Conservation (phyloP, 2,329 filamentous ascomycete genomes). For the Acarospora socialis region DNA sequence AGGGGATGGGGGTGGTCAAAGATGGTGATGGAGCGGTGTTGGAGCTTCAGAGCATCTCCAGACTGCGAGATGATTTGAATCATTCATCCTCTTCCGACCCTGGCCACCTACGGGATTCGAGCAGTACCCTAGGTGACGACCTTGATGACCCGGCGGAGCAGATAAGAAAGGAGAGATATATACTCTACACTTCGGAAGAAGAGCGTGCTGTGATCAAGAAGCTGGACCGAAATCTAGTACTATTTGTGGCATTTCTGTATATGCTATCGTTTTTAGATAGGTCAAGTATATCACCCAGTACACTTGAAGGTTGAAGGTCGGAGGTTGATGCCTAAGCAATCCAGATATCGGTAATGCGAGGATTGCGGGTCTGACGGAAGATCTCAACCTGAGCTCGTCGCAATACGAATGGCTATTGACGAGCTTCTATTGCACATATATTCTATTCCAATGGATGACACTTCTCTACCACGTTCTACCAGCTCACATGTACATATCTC, state of each 20-base stretch:
- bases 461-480: slow-evolving; percentile 46
- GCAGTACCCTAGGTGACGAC: too few relatives aligned
- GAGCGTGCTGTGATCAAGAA: slow-evolving; percentile 46
- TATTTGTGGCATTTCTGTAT: slow-evolving; percentile 71
- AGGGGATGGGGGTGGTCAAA: too few relatives aligned
- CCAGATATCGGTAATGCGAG: slow-evolving; percentile 48
- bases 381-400: slow-evolving; percentile 38
- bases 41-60: too few relatives aligned
- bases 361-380: slow-evolving; percentile 42
- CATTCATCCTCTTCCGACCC: too few relatives aligned
- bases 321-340: background rate
- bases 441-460: slow-evolving; percentile 53
- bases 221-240: slow-evolving; percentile 62
- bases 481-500: slow-evolving; percentile 45
- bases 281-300: slow-evolving; percentile 46
- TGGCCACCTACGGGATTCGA: too few relatives aligned
- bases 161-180: too few relatives aligned
- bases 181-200: too few relatives aligned
- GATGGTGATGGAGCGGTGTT: too few relatives aligned
- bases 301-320: background rate
- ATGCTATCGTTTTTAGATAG: slow-evolving; percentile 75
- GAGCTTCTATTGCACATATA: slow-evolving; percentile 50
- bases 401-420: slow-evolving; percentile 50
- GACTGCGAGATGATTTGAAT: too few relatives aligned
- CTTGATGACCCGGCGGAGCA: too few relatives aligned